phyloP scores from a whole-genome alignment of 768 basidiomycete species.

The Leccinum fibrillosum region DNA sequence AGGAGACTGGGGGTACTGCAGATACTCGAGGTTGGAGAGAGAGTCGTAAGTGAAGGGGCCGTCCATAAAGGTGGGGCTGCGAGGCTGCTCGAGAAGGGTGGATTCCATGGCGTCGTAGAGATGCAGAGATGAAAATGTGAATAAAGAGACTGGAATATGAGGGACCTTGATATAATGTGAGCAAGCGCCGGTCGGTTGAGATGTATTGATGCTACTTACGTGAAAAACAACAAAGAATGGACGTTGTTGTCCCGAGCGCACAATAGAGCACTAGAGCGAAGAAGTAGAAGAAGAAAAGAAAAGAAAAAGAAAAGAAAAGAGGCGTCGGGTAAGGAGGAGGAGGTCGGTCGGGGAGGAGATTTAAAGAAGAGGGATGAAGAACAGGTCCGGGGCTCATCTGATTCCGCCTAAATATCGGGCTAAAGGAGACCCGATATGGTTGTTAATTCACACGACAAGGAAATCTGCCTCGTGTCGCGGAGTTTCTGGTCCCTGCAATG shows the following conservation, averaged over 20 bases:
- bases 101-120: slow-evolving; percentile 40
- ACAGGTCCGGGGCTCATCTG: slow-evolving; percentile 20
- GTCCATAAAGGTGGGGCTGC: slow-evolving; percentile 51
- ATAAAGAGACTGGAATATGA: slow-evolving; percentile 33
- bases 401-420: slow-evolving; percentile 34
- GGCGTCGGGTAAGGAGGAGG: slow-evolving; percentile 38
- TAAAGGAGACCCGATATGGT: slow-evolving; percentile 15
- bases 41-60: slow-evolving; percentile 45
- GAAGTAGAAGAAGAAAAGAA: slow-evolving; percentile 22
- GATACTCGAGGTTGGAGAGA: slow-evolving; percentile 50
- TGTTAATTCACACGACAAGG: slow-evolving; percentile 1
- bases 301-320: slow-evolving; percentile 32
- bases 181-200: not conserved
- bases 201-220: slow-evolving; percentile 23
- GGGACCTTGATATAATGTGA: slow-evolving; percentile 23
- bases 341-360: slow-evolving; percentile 19
- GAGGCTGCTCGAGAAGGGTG: slow-evolving; percentile 49
- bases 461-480: slow-evolving; percentile 33
- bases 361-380: slow-evolving; percentile 29
- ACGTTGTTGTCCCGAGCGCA: slow-evolving; percentile 32
- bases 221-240: slow-evolving; percentile 30
- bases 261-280: slow-evolving; percentile 32
- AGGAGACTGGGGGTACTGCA: slow-evolving; percentile 66
- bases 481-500: slow-evolving; percentile 31
- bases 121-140: slow-evolving; percentile 39